Evolutionary conservation across 2,329 filamentous ascomycete species (phyloP), one percentile per base, ranked within the genome.

Genomic region (Domatiomyces globalis): DNA sequence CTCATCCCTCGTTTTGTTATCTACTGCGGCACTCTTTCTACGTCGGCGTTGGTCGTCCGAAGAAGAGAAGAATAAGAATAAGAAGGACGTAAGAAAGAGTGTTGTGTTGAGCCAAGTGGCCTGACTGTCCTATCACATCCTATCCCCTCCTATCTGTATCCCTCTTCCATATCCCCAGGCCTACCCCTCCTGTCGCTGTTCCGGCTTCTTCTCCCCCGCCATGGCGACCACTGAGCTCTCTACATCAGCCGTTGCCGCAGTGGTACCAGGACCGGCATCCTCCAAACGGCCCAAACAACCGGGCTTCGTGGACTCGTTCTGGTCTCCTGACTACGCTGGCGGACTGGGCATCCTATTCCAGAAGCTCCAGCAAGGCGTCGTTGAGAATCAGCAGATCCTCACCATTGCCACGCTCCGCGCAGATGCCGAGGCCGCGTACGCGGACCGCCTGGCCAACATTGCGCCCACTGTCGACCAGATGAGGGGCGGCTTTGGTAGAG

Each of bases 311-410:
- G 87, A 90, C 72, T 95, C 89, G 48, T 96, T 98, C 73, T 98
- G 92, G 92, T 95, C 92, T 56, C 80, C 81, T 66, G 92, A 98
- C 77, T 96, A 96, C 76, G 90, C 90, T 67, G 88, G 86, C 75
- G 89, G 92, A 56, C 79, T 98, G 59, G 89, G 90, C 51, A 88
- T 96, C 58, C 79, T 98, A 58, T 98, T 96, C 65, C 82, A 82
- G 67, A 98, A 98, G 75, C 83, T 98, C 51, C 89, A 96, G 69
- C 92, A 98, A 69, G 92, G 92, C 55, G 85, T 94, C 53, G 79
- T 89, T 61, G 92, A 98, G 70, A 94, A 98, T 69, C 85, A 90
- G 63, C 92, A 98, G 71, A 77, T 98, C 55, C 74, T 98, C 58
- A 92, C 85, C 39, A 81, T 98, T 63, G 88, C 92, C 58, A 86